phyloP scores from a whole-genome alignment of 1,139 yeast species.

The Debaryomycetaceae sp. region DNA sequence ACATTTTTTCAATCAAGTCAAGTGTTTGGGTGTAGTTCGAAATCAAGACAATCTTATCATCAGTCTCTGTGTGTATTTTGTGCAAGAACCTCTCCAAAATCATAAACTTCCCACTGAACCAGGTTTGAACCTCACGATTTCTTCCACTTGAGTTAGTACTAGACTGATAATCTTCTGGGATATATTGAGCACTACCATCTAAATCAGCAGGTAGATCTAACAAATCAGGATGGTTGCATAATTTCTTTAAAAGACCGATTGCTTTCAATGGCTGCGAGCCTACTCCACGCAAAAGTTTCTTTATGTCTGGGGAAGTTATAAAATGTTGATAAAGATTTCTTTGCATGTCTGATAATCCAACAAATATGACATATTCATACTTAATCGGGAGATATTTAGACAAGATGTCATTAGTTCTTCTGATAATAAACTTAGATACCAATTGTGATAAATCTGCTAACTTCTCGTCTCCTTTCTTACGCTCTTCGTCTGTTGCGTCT shows the following conservation, averaged over 20 bases:
- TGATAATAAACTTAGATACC: conserved; percentile 86
- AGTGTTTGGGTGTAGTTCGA: conserved; percentile 93
- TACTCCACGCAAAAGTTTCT: conserved; percentile 61
- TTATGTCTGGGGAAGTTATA: conserved; percentile 77
- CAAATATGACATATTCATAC: conserved; percentile 93
- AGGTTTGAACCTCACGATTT: conserved; percentile 56
- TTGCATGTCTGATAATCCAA: conserved; percentile 80
- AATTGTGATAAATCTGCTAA: conserved; percentile 66
- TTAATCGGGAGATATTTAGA: conserved; percentile 93
- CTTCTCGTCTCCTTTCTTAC: conserved; percentile 67
- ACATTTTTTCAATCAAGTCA: conserved; percentile 84
- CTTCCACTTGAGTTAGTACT: conserved; percentile 33
- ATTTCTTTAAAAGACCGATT: conserved; percentile 80
- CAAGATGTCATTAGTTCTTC: conserved; percentile 92
- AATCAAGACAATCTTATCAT: conserved; percentile 90
- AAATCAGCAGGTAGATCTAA: conserved; percentile 73
- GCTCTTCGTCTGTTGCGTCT: conserved; percentile 79
- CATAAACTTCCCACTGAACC: conserved; percentile 61
- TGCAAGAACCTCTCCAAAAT: conserved; percentile 72
- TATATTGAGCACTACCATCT: conserved; percentile 58
- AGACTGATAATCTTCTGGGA: conserved; percentile 72
- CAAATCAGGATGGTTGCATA: conserved; percentile 92
- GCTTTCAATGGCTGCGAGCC: conserved; percentile 89
- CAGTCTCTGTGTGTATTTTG: conserved; percentile 73
- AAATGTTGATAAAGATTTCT: conserved; percentile 66